Evolutionary conservation across 768 basidiomycete species (phyloP).

Genomic region (Agrocybe praecox): DNA sequence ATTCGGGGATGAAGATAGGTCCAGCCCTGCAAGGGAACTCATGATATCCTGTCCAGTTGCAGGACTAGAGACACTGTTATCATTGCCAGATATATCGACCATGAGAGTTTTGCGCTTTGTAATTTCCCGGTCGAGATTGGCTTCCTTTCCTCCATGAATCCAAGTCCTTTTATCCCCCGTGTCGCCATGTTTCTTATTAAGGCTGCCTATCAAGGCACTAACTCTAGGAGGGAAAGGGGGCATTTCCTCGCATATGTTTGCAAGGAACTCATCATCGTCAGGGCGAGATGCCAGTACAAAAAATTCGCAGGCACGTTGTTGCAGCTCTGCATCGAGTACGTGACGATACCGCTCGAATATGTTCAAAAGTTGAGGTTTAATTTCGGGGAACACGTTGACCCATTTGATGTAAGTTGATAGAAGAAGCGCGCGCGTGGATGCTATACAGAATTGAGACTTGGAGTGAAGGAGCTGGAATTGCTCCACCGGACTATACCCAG

Average conservation of each 20-base stretch:
- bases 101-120: conserved; percentile 53
- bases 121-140: conserved; percentile 76
- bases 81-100: conserved; percentile 35
- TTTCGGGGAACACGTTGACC: conserved; percentile 99
- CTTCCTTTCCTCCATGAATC: conserved; percentile 94
- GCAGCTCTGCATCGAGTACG: conserved; percentile 94
- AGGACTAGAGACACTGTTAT: conserved; percentile 31
- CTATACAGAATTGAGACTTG: conserved; percentile 93
- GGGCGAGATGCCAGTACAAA: conserved; percentile 81
- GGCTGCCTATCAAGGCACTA: conserved; percentile 82
- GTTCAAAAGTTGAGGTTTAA: conserved; percentile 89
- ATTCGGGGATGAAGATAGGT: conserved; percentile 32
- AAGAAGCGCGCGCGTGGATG: conserved; percentile 88
- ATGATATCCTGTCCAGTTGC: conserved; percentile 52
- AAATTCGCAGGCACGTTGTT: conserved; percentile 98
- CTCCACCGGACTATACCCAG: conserved; percentile 90
- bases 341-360: conserved; percentile 98
- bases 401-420: conserved; percentile 99
- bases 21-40: conserved; percentile 81
- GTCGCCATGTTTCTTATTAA: conserved; percentile 89
- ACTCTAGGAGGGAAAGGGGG: conserved; percentile 97
- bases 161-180: conserved; percentile 96
- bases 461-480: conserved; percentile 93
- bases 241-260: conserved; percentile 98
- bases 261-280: conserved; percentile 91